These are phyloP conservation scores for Pyrenophora seminiperda DNA, from an alignment of 2,329 filamentous ascomycete genomes.

Conservation along the genomic window DNA sequence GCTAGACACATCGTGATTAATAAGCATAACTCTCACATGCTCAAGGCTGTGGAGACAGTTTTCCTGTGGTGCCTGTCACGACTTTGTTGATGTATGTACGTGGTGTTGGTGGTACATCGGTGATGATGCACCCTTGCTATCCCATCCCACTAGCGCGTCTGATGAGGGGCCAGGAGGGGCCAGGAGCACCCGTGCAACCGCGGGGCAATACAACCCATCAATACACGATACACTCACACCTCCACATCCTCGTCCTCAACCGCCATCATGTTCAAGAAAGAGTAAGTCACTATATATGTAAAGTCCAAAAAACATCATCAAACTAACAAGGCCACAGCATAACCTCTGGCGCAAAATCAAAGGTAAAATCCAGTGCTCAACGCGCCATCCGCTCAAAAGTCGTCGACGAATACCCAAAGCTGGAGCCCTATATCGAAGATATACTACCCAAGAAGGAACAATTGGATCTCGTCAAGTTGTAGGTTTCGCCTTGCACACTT, in stretches of 20 bases:
- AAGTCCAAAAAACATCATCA: neutral
- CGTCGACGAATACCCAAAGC: slow-evolving; percentile 81
- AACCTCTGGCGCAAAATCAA: slow-evolving; percentile 79
- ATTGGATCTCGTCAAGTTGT: slow-evolving; percentile 87
- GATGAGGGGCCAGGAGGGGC: slow-evolving; percentile 10
- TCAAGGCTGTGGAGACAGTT: no score
- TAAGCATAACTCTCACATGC: slow-evolving; percentile 19
- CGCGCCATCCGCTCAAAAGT: slow-evolving; percentile 82
- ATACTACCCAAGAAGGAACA: slow-evolving; percentile 94
- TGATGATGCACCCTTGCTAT: no score
- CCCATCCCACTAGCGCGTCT: slow-evolving; percentile 11
- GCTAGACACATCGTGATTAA: slow-evolving; percentile 35
- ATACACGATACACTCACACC: neutral
- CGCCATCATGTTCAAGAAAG: slow-evolving; percentile 47
- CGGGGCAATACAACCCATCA: slow-evolving; percentile 9
- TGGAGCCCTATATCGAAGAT: slow-evolving; percentile 88
- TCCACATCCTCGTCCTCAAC: neutral
- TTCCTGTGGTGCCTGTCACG: no score
- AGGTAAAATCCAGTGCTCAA: slow-evolving; percentile 96
- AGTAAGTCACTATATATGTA: slow-evolving; percentile 21
- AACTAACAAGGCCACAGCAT: slow-evolving; percentile 59
- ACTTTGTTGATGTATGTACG: no score
- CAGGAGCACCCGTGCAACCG: slow-evolving; percentile 1
- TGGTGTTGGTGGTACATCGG: no score
- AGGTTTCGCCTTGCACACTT: slow-evolving; percentile 20